Evolutionary conservation across 31 red algal species (phyloP), one percentile per base, ranked within the genome.

Genomic region (Odonthalia washingtoniensis): DNA sequence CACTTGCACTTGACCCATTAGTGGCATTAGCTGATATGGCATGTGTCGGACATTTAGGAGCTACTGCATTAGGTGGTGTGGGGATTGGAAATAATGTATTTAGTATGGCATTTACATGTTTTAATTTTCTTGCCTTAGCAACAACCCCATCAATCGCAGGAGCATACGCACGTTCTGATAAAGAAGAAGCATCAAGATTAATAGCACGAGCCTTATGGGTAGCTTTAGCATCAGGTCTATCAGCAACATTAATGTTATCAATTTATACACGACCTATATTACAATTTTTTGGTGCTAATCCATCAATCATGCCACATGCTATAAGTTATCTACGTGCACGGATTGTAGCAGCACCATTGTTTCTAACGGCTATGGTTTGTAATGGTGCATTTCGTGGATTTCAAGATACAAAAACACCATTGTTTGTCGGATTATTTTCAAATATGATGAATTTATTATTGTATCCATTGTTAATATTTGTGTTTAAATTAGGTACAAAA

Each of bases 81-180:
- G 97, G 97, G 42, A 85, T 99, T 18, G 82, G 87, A 66, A 99
- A 96, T 87, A 99, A 93, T 35, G 90, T 99, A 1, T 99, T 99
- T 46, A 96, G 94, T 77, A 77, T 96, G 27, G 96, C 95, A 16
- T 93, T 96, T 65, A 95, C 92, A 6, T 88, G 91, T 46, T 99
- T 99, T 82, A 94, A 96, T 67, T 96, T 96, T 76, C 85, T 99
- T 35, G 94, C 85, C n/a, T 89, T 99, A 76, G 95, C 95, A 4
- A 99, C 97, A 0, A 99, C 93, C 18, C 92, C 97, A 6, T 80
- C 92, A n/a, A 95, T 99, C 27, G 96, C 96, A n/a, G 53, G 87
- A 33, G 92, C 92, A n/a, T 92, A 43, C 65, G 96, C 87, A n/a
- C 40, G 72, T 5, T 66, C 74, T 31, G 89, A 98, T 73, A 43